Evolutionary conservation across 148 eudicot species (phyloP).

Genomic region (Limonium bicolor): DNA sequence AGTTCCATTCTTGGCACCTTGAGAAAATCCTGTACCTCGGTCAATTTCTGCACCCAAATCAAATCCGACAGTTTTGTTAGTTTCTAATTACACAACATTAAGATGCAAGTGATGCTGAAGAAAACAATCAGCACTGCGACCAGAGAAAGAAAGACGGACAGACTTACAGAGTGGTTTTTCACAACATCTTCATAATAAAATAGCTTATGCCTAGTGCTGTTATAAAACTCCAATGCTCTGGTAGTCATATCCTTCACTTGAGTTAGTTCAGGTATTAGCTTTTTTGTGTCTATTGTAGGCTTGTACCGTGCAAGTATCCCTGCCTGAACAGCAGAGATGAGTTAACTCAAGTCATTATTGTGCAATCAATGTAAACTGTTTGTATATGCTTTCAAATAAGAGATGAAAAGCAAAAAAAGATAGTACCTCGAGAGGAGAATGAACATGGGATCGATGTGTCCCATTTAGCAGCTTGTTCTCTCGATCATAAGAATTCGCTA

Average conservation of each 20-base stretch:
- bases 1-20: conserved; percentile 45
- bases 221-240: conserved; percentile 45
- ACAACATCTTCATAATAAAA: conserved; percentile 72
- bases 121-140: too few species aligned
- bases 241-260: conserved; percentile 35
- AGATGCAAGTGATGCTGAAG: too few species aligned
- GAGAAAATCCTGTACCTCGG: conserved; percentile 70
- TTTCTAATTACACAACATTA: too few species aligned
- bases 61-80: too few species aligned
- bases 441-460: conserved; percentile 77
- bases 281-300: conserved; percentile 40
- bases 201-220: conserved; percentile 54
- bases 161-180: conserved; percentile 49
- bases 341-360: neutral
- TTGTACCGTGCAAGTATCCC: conserved; percentile 66
- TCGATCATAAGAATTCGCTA: conserved; percentile 68
- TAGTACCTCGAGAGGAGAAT: conserved; percentile 61
- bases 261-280: conserved; percentile 38
- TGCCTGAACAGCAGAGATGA: conserved; percentile 61
- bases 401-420: conserved; percentile 7
- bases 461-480: conserved; percentile 56
- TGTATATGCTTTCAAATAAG: conserved; percentile 2
- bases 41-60: conserved; percentile 21
- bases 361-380: neutral
- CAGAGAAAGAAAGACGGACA: too few species aligned